Evolutionary conservation across 2,329 filamentous ascomycete genomes (phyloP).

Genomic region (Trichoderma sp.): DNA sequence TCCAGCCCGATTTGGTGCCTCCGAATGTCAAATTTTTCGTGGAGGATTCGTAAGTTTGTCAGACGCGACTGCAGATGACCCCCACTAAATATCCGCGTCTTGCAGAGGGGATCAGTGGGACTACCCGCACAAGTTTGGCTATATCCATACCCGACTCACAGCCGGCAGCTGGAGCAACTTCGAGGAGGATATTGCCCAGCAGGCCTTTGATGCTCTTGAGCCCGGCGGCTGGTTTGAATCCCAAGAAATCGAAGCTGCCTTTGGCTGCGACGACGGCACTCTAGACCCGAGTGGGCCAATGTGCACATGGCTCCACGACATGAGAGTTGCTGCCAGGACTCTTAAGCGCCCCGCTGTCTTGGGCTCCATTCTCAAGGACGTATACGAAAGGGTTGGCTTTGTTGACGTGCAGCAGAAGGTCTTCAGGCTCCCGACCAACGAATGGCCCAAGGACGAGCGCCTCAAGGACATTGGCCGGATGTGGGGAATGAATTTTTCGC

Average conservation of each 20-base stretch:
- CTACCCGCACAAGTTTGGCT: slow-evolving; percentile 53
- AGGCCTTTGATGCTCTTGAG: slow-evolving; percentile 46
- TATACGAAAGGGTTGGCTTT: slow-evolving; percentile 50
- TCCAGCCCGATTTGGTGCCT: slow-evolving; percentile 43
- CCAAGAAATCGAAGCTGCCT: slow-evolving; percentile 43
- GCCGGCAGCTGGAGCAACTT: slow-evolving; percentile 50
- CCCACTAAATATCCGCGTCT: background rate
- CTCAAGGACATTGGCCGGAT: slow-evolving; percentile 44
- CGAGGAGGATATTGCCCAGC: slow-evolving; percentile 47
- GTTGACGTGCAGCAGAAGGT: slow-evolving; percentile 51
- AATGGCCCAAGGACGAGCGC: slow-evolving; percentile 48
- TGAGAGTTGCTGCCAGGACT: slow-evolving; percentile 37
- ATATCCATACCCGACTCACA: slow-evolving; percentile 51
- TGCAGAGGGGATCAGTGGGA: slow-evolving; percentile 47
- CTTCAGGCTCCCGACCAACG: slow-evolving; percentile 53
- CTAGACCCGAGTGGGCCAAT: slow-evolving; percentile 38
- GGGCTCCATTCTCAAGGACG: slow-evolving; percentile 36
- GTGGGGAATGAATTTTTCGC: slow-evolving; percentile 43
- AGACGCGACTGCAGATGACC: slow-evolving; percentile 28
- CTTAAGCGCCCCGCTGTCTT: slow-evolving; percentile 37
- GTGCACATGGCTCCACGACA: slow-evolving; percentile 39
- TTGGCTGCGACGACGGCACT: slow-evolving; percentile 46
- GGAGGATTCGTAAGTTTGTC: slow-evolving; percentile 44
- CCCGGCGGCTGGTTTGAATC: slow-evolving; percentile 55
- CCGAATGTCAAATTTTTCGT: slow-evolving; percentile 54